phyloP scores from a whole-genome alignment of 768 basidiomycete genomes.

The Paxillus rubicundulus region DNA sequence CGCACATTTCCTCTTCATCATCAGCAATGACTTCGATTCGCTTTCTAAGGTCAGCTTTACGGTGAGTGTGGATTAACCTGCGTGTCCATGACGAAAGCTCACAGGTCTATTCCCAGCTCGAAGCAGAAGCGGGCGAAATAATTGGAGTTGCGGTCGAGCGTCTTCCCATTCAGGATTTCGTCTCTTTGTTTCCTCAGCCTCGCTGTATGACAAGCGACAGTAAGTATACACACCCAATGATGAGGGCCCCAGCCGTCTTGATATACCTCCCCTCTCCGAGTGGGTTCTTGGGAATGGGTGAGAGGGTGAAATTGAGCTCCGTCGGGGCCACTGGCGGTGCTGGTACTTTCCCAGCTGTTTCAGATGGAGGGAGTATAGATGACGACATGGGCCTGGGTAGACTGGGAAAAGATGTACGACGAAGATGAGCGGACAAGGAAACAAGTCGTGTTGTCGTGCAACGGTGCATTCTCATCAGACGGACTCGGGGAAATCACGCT shows the following conservation, averaged over 20 bases:
- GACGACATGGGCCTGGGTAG: slow-evolving; percentile 5
- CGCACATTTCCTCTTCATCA: slow-evolving; percentile 80
- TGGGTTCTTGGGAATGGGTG: slow-evolving; percentile 61
- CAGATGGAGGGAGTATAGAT: neutral
- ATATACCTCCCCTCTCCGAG: slow-evolving; percentile 71
- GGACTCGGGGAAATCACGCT: neutral
- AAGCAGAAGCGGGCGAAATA: slow-evolving; percentile 89
- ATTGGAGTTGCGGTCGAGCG: slow-evolving; percentile 78
- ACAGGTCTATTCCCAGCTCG: slow-evolving; percentile 82
- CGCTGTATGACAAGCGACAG: neutral
- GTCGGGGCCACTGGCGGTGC: neutral
- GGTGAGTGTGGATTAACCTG: neutral
- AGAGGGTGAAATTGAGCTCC: slow-evolving; percentile 39
- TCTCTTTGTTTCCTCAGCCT: slow-evolving; percentile 46
- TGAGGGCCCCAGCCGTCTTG: slow-evolving; percentile 67
- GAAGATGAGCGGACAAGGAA: slow-evolving; percentile 12
- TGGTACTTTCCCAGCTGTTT: neutral
- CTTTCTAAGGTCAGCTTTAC: slow-evolving; percentile 48
- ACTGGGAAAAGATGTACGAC: neutral
- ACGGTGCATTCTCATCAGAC: slow-evolving; percentile 9
- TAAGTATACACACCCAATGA: slow-evolving; percentile 59
- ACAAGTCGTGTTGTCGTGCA: slow-evolving; percentile 11
- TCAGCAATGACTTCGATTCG: slow-evolving; percentile 91
- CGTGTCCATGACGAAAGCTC: slow-evolving; percentile 15
- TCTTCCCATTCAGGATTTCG: slow-evolving; percentile 92